Base-by-base conservation (phyloP, 495 filamentous ascomycete species). In the Trichodelitschia bisporula region DNA sequence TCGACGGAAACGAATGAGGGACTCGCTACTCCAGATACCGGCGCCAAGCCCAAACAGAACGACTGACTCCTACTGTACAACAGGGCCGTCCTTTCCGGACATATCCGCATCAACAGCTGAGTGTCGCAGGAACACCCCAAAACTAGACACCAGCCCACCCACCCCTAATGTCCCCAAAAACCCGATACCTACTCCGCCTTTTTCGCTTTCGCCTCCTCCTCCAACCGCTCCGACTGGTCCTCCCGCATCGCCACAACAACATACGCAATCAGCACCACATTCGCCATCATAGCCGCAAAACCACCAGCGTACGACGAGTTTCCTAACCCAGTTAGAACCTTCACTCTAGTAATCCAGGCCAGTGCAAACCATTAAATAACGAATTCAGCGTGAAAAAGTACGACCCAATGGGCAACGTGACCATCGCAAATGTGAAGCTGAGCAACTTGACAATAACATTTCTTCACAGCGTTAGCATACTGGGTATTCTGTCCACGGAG, bases 201-300 rank as follows among this genome's bases (percentile, higher is more conserved):
- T 59, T 69, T 72, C 34, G 48, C 50, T 32, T 61, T 57, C 39
- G 54, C 45, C 43, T 62, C 61, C 13, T 55, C 51, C 23, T 59
- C 62, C 13, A 70, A 59, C 19, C 62, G 64, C 39, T 86, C 74
- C 34, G 52, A 57, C 43, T 72, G 58, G 43, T 97, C 86, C 45
- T 97, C 86, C 38, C 62, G 65, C 62, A 91, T 79, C 18, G 89
- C 86, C 1, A 91, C 82, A 35, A 84, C 58, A 30, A 95, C 67
- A 52, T 95, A 99, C 11, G 66, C 72, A 35, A 99, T 67, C 34
- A 99, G 56, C 4, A 99, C 77, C 12, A 79, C 62, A 47, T 99
- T 99, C 18, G 86, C 86, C 37, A 77, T 71, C 23, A 95, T 51
- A 15, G 89, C 89, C 5, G 86, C 86, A 15, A 68, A 53, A 6